Conservation (phyloP, 495 filamentous ascomycete species). For the Jackrogersella minutella region DNA sequence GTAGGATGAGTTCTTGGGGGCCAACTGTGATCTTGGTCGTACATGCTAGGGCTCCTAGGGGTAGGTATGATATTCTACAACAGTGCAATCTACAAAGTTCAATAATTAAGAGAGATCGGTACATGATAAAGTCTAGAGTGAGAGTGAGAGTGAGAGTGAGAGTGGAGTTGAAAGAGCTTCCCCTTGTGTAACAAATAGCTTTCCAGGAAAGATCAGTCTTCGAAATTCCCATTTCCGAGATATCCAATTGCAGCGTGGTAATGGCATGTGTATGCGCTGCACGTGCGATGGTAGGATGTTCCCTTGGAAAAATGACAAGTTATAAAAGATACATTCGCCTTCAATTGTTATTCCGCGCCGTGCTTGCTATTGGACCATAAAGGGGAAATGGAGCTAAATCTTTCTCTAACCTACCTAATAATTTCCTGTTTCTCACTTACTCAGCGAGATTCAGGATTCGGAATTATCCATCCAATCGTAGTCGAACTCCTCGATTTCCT, state of each 20-base stretch:
- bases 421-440: constrained; percentile 2
- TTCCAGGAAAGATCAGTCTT: neutral
- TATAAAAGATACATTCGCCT: no score
- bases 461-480: constrained; percentile 33
- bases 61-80: no score
- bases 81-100: no score
- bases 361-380: constrained; percentile 10
- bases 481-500: neutral
- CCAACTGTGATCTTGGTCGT: no score
- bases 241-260: constrained; percentile 5
- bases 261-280: constrained; percentile 10
- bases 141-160: no score
- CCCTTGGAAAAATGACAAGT: constrained; percentile 15
- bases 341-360: neutral
- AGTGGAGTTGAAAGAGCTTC: neutral
- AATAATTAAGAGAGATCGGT: no score
- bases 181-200: constrained; percentile 14
- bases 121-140: neutral
- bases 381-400: constrained; percentile 16
- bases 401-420: constrained; percentile 1
- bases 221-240: constrained; percentile 15
- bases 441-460: constrained; percentile 18
- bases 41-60: no score
- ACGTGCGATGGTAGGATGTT: constrained; percentile 13
- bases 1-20: no score